phyloP scores from a whole-genome alignment of 768 basidiomycete species.

The Neoboletus subvelutipes region DNA sequence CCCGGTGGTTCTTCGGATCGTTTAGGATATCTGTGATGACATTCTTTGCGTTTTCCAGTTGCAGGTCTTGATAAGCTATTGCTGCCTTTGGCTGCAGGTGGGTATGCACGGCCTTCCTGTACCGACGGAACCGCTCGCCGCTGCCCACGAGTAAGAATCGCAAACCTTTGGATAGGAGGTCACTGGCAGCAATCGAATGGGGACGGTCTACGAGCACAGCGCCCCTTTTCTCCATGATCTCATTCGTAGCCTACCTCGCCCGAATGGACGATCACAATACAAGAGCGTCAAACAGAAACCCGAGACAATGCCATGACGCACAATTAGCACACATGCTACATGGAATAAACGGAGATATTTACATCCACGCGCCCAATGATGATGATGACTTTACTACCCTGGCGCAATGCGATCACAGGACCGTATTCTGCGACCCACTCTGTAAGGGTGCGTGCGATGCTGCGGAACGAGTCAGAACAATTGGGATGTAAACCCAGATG shows the following conservation, averaged over 20 bases:
- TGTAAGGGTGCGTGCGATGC: constrained; percentile 37
- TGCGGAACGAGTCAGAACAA: neutral
- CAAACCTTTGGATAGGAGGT: constrained; percentile 52
- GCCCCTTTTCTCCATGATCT: constrained; percentile 62
- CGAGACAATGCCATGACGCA: neutral
- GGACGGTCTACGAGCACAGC: constrained; percentile 50
- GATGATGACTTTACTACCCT: constrained; percentile 35
- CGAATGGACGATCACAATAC: neutral
- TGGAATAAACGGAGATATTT: neutral
- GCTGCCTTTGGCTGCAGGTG: constrained; percentile 48
- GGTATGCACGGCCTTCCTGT: constrained; percentile 50
- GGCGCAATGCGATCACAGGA: constrained; percentile 52
- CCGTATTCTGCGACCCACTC: constrained; percentile 58
- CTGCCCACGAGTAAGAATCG: constrained; percentile 48
- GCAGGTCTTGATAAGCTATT: constrained; percentile 41
- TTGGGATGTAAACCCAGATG: neutral
- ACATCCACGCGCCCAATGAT: constrained; percentile 25
- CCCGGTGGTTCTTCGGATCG: constrained; percentile 37
- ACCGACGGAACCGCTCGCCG: constrained; percentile 55
- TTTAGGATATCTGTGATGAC: constrained; percentile 31
- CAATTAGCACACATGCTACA: neutral
- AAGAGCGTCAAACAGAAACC: neutral
- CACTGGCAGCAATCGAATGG: constrained; percentile 48
- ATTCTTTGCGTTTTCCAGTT: constrained; percentile 35
- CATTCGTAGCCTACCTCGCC: constrained; percentile 46